A percentile compares a stretch with the other conserved stretches of the same genome.
Conservation (phyloP, 257 asterid genomes). For the Eustoma russellianum region DNA sequence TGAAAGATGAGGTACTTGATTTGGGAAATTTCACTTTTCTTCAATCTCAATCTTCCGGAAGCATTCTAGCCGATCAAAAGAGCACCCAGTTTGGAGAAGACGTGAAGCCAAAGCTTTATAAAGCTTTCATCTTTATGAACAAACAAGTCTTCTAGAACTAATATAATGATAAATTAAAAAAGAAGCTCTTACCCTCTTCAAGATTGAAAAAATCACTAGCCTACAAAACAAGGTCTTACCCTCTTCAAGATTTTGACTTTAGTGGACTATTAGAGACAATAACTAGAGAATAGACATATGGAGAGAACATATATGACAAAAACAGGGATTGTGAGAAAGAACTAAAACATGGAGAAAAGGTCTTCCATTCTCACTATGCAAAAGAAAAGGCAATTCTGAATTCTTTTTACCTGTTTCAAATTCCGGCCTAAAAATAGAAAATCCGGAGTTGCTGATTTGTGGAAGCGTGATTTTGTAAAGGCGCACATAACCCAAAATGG, state of each 20-base stretch:
- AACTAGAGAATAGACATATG: neutral
- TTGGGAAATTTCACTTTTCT: conserved; percentile 26
- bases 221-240: neutral
- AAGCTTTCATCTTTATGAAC: conserved; percentile 12
- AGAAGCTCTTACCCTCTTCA: neutral
- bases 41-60: conserved; percentile 29
- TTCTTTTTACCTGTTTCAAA: neutral
- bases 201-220: neutral
- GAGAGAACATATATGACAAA: conserved; percentile 14
- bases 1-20: conserved; percentile 10
- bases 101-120: conserved; percentile 22
- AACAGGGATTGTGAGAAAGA: conserved; percentile 12
- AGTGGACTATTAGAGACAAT: neutral
- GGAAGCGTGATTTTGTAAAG: neutral
- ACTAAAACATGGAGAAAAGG: neutral
- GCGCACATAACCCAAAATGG: too few species aligned
- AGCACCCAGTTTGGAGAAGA: conserved; percentile 13
- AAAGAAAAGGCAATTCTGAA: neutral
- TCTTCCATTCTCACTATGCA: conserved; percentile 3
- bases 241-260: neutral
- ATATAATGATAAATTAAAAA: neutral
- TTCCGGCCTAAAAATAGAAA: neutral
- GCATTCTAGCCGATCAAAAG: conserved; percentile 15
- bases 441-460: neutral
- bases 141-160: neutral